Conservation (phyloP, 2,329 filamentous ascomycete species). For the Taxawa tesnikishii region DNA sequence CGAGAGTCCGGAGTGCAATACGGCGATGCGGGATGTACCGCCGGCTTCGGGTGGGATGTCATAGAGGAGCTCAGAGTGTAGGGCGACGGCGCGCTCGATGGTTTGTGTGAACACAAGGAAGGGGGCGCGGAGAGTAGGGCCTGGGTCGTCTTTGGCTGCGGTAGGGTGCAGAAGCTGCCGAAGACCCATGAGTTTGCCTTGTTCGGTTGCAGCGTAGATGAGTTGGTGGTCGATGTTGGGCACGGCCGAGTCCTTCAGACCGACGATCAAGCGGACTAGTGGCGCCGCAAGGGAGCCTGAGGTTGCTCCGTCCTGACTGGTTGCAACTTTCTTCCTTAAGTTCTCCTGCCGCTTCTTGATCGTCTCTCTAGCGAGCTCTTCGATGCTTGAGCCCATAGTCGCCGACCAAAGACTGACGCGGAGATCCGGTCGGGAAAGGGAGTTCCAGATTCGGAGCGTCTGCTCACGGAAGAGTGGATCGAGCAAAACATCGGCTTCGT, state of each 20-base stretch:
- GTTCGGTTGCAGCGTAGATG: conserved; percentile 81
- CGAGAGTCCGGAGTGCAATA: conserved; percentile 77
- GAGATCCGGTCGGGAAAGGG: conserved; percentile 59
- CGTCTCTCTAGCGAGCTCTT: conserved; percentile 61
- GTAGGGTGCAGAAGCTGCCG: conserved; percentile 78
- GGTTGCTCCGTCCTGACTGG: conserved; percentile 17
- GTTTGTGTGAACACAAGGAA: conserved; percentile 96
- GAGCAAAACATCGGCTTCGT: conserved; percentile 90
- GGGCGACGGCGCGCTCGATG: conserved; percentile 75
- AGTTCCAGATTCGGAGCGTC: conserved; percentile 71
- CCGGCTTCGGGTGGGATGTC: conserved; percentile 86
- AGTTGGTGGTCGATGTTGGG: conserved; percentile 85
- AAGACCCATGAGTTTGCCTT: conserved; percentile 83
- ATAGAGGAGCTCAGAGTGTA: conserved; percentile 83
- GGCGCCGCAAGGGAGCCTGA: conserved; percentile 20
- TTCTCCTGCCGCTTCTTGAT: conserved; percentile 39
- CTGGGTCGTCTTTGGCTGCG: conserved; percentile 42
- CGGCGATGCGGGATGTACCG: conserved; percentile 71
- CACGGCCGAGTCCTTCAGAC: conserved; percentile 88
- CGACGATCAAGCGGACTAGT: conserved; percentile 80
- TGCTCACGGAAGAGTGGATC: conserved; percentile 85
- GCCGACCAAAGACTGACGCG: conserved; percentile 84
- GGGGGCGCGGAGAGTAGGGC: conserved; percentile 57
- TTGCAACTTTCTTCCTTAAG: no score
- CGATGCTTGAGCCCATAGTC: conserved; percentile 90